Percentiles rank a stretch among this genome's conserved stretches.
Evolutionary conservation across 768 basidiomycete genomes (phyloP).

Genomic region (Tubosaeta sp.): DNA sequence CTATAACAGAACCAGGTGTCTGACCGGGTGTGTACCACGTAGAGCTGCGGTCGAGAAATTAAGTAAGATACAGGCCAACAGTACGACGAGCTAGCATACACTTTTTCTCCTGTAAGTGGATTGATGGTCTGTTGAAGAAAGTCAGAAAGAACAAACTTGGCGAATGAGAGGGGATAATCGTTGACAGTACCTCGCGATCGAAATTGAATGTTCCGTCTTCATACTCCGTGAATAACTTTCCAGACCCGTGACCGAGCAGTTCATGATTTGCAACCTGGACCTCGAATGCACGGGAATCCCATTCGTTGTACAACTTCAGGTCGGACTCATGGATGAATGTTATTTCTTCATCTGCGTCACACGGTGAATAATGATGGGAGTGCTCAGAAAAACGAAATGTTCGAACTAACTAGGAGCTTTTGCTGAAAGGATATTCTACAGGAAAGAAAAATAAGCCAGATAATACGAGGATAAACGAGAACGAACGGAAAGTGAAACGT

Average conservation of each 20-base stretch:
- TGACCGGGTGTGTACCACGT: constrained; percentile 91
- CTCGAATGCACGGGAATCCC: constrained; percentile 78
- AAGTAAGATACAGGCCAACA: background rate
- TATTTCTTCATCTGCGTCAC: constrained; percentile 58
- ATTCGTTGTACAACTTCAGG: constrained; percentile 64
- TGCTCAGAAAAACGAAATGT: background rate
- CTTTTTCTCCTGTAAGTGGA: constrained; percentile 71
- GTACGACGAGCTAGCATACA: constrained; percentile 40
- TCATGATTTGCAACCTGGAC: constrained; percentile 91
- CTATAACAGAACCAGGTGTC: constrained; percentile 75
- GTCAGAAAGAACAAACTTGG: background rate
- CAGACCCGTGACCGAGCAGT: constrained; percentile 79
- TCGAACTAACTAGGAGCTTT: constrained; percentile 66
- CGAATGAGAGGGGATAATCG: background rate
- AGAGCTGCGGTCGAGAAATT: constrained; percentile 37
- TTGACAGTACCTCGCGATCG: constrained; percentile 55
- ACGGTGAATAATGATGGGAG: background rate
- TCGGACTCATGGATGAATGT: constrained; percentile 85
- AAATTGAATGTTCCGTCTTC: constrained; percentile 80
- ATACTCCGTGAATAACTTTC: constrained; percentile 77
- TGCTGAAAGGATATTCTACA: constrained; percentile 81
- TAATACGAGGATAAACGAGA: background rate
- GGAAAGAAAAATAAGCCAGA: background rate
- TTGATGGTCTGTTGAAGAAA: constrained; percentile 56
- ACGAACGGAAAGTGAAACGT: constrained; percentile 75